Evolutionary conservation across 2,329 filamentous ascomycete genomes (phyloP).

Genomic region (Talaromyces sp.): DNA sequence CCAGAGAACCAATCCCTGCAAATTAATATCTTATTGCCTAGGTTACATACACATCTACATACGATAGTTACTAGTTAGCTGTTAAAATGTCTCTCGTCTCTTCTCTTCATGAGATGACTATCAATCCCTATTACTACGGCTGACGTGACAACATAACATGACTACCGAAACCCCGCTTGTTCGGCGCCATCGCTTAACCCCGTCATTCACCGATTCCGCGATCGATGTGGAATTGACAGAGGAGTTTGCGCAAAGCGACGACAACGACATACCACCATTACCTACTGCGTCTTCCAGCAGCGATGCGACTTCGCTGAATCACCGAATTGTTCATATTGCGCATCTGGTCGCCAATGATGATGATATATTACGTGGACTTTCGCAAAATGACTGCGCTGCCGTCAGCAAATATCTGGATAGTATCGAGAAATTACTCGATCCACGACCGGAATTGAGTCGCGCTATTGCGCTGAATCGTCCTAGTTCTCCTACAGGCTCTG

Average conservation of each 20-base stretch:
- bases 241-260: not conserved
- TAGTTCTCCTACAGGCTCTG: slow-evolving; percentile 10
- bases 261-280: not conserved
- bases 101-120: not conserved
- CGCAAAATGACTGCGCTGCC: slow-evolving; percentile 23
- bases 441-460: slow-evolving; percentile 18
- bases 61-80: not conserved
- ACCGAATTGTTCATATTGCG: slow-evolving; percentile 10
- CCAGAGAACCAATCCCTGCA: not conserved
- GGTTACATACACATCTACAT: not conserved
- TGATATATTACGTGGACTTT: slow-evolving; percentile 2
- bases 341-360: slow-evolving; percentile 7
- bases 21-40: not conserved
- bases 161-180: slow-evolving; percentile 2
- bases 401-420: slow-evolving; percentile 30
- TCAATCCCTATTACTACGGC: not conserved
- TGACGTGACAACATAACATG: not conserved
- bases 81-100: not conserved
- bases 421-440: slow-evolving; percentile 23
- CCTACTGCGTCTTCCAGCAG: not conserved
- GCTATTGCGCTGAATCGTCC: slow-evolving; percentile 20
- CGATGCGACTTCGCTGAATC: not conserved
- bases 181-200: slow-evolving; percentile 16
- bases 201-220: slow-evolving; percentile 24
- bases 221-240: slow-evolving; percentile 21